A percentile compares a stretch with the other conserved stretches of the same genome.
These are phyloP conservation scores for Trichosporon sp. DNA, from an alignment of 1,284 basidiomycete genomes.

Conservation along the genomic window DNA sequence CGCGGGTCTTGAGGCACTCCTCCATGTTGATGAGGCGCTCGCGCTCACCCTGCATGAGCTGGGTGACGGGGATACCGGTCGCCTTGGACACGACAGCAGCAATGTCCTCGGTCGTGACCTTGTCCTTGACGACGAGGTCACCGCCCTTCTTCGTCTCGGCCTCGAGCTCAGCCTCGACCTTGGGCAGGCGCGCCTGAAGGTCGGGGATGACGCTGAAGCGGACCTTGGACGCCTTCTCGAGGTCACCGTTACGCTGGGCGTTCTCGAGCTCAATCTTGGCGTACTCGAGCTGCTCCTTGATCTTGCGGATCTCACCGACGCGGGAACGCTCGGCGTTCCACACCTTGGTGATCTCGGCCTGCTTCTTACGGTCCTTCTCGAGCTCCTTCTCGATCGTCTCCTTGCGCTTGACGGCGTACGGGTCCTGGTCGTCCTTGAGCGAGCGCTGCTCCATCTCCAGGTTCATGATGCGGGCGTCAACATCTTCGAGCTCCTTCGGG, in stretches of 20 bases:
- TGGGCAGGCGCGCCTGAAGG: conserved; percentile 72
- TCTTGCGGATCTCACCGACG: conserved; percentile 73
- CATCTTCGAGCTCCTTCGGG: conserved; percentile 78
- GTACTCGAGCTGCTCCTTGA: conserved; percentile 76
- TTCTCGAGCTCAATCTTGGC: conserved; percentile 84
- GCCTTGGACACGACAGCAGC: conserved; percentile 83
- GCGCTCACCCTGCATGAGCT: conserved; percentile 82
- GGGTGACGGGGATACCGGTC: conserved; percentile 89
- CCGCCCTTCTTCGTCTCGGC: conserved; percentile 58
- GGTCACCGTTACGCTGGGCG: conserved; percentile 81
- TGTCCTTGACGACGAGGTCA: conserved; percentile 72
- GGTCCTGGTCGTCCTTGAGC: conserved; percentile 83
- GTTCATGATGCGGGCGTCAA: conserved; percentile 81
- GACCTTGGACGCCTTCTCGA: conserved; percentile 76
- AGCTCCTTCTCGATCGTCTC: conserved; percentile 65
- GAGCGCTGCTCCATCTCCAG: conserved; percentile 88
- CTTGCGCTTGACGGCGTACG: conserved; percentile 73
- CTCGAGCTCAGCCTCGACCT: conserved; percentile 63
- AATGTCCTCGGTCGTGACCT: conserved; percentile 86
- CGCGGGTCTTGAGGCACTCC: conserved; percentile 69
- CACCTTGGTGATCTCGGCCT: conserved; percentile 65
- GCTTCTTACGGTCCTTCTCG: conserved; percentile 67
- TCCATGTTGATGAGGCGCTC: conserved; percentile 95
- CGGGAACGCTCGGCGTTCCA: conserved; percentile 79
- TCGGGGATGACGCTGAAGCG: conserved; percentile 83